phyloP scores from a whole-genome alignment of 2,329 filamentous ascomycete species.

The Fusarium mexicanum region DNA sequence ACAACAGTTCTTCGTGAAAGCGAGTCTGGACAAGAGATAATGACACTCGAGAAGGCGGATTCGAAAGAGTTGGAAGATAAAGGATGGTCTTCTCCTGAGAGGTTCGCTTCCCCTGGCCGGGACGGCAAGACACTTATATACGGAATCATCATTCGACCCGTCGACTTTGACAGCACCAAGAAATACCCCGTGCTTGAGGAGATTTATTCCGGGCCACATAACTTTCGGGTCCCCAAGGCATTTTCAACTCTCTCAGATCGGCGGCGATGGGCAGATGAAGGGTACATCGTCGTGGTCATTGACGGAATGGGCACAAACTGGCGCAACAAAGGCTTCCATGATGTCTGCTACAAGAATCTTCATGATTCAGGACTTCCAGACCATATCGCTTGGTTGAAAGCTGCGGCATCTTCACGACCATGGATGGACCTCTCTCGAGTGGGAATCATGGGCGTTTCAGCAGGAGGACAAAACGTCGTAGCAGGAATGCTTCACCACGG shows the following conservation, averaged over 20 bases:
- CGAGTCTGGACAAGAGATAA: slow-evolving; percentile 23
- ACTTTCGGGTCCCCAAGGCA: slow-evolving; percentile 39
- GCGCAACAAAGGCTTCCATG: slow-evolving; percentile 45
- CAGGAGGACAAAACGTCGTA: slow-evolving; percentile 45
- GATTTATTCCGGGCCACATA: slow-evolving; percentile 45
- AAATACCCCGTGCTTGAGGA: slow-evolving; percentile 44
- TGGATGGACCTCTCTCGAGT: slow-evolving; percentile 45
- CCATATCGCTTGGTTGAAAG: slow-evolving; percentile 44
- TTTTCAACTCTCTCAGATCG: slow-evolving; percentile 31
- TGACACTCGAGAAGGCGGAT: slow-evolving; percentile 22
- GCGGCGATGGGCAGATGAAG: slow-evolving; percentile 41
- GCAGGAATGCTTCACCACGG: slow-evolving; percentile 42
- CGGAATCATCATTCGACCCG: slow-evolving; percentile 42
- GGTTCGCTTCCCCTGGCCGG: slow-evolving; percentile 40
- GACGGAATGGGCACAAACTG: slow-evolving; percentile 49
- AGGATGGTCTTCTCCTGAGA: slow-evolving; percentile 35
- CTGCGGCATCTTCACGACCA: slow-evolving; percentile 40
- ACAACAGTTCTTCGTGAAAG: slow-evolving; percentile 31
- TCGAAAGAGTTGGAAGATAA: slow-evolving; percentile 5
- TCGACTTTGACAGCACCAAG: slow-evolving; percentile 36
- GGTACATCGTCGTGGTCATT: slow-evolving; percentile 44
- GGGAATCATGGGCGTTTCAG: slow-evolving; percentile 44
- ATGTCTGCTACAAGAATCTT: slow-evolving; percentile 45
- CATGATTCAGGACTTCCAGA: slow-evolving; percentile 44
- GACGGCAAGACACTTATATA: slow-evolving; percentile 41